phyloP scores from a whole-genome alignment of 2,329 filamentous ascomycete species.

The Exophiala spinifera region DNA sequence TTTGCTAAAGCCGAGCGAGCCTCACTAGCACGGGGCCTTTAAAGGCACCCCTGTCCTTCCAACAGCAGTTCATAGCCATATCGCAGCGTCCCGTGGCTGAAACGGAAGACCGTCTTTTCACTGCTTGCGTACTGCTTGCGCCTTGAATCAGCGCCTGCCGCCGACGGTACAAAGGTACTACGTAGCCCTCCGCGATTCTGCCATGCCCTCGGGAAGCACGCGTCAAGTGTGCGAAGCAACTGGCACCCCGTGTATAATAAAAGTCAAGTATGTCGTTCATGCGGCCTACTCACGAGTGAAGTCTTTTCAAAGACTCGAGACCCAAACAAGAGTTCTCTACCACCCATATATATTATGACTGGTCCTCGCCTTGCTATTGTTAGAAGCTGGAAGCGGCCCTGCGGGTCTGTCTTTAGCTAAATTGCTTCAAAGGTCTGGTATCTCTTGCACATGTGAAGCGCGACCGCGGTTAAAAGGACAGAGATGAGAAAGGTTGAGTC shows the following conservation, averaged over 20 bases:
- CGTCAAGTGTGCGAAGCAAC: too few relatives aligned
- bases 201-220: background rate
- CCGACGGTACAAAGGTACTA: background rate
- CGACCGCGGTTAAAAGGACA: conserved; percentile 40
- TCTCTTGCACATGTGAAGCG: conserved; percentile 51
- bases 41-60: background rate
- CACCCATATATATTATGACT: conserved; percentile 17
- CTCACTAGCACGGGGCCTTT: background rate
- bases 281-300: background rate
- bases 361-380: conserved; percentile 44
- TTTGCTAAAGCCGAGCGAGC: background rate
- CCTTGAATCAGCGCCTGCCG: too few relatives aligned
- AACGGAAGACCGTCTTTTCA: too few relatives aligned
- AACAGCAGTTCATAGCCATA: too few relatives aligned
- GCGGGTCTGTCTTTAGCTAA: conserved; percentile 52
- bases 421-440: conserved; percentile 48
- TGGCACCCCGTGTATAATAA: too few relatives aligned
- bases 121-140: too few relatives aligned
- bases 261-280: too few relatives aligned
- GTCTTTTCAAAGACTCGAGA: background rate
- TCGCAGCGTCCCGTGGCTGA: too few relatives aligned
- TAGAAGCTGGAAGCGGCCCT: conserved; percentile 49
- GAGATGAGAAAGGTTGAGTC: conserved; percentile 52
- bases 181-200: background rate
- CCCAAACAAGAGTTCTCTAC: background rate